These are phyloP conservation scores for Prunus mira DNA, from an alignment of 306 rosid genomes.

Conservation along the genomic window DNA sequence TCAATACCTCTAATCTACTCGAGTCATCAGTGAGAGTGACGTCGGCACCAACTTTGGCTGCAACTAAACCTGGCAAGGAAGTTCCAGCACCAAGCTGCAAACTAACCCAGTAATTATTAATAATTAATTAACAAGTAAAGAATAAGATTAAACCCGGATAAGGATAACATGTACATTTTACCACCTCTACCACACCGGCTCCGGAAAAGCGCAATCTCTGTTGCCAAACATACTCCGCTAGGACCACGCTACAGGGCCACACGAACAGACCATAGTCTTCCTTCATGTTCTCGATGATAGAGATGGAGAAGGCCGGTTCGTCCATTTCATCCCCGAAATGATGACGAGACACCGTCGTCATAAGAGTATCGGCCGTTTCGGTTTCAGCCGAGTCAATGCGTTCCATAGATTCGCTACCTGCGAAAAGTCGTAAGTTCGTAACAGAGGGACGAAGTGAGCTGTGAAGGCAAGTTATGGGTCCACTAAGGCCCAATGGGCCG, in stretches of 20 bases:
- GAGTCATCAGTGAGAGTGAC: slow-evolving; percentile 74
- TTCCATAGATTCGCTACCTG: slow-evolving; percentile 27
- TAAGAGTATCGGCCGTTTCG: slow-evolving; percentile 17
- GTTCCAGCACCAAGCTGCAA: slow-evolving; percentile 85
- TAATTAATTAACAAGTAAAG: background rate
- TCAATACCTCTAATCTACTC: slow-evolving; percentile 51
- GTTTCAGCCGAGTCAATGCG: slow-evolving; percentile 15
- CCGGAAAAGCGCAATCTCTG: slow-evolving; percentile 58
- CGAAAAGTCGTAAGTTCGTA: background rate
- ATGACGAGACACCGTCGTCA: slow-evolving; percentile 64
- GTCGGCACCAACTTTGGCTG: slow-evolving; percentile 63
- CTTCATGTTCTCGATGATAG: slow-evolving; percentile 74
- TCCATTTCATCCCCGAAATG: slow-evolving; percentile 41
- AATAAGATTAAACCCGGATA: background rate
- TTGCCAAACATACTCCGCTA: slow-evolving; percentile 87
- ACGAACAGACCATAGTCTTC: slow-evolving; percentile 84
- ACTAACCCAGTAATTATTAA: background rate
- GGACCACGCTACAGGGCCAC: slow-evolving; percentile 82
- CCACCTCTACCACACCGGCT: slow-evolving; percentile 64
- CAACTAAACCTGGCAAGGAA: slow-evolving; percentile 80
- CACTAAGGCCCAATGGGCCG: background rate
- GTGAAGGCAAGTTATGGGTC: background rate
- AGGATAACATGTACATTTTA: background rate
- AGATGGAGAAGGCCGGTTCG: slow-evolving; percentile 37
- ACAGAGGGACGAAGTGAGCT: background rate